Base-by-base conservation (phyloP, 129 eudicot genomes). In the Smallanthus sonchifolius region DNA sequence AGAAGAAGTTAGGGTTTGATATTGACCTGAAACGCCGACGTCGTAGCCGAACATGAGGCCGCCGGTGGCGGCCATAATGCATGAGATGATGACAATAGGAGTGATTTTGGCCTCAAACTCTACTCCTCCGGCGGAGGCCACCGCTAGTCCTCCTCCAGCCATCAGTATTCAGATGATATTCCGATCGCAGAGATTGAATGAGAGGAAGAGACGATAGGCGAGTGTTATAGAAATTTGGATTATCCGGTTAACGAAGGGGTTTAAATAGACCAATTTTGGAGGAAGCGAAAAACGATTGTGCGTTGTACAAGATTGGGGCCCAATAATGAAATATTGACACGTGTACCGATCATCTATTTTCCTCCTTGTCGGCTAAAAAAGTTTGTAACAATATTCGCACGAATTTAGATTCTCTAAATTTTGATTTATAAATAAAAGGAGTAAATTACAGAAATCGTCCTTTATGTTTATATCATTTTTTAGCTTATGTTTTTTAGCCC, bases 1-100 rank as follows among this genome's bases (percentile, higher is more conserved):
- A 24, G 1, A 13, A 49, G 48, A 35, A 9, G 36, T 5, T 7
- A 7, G 40, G 14, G 32, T 17, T 59, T 8, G 45, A 54, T 2
- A 69, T 4, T 71, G 0, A 94, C 99, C 99, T 70, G 99, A 95
- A 56, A 95, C 86, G 13, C 99, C 99, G 70, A 95, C 86, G 38
- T 95, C 99, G 64, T 95, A 95, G 60, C 99, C 99, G 35, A 93
- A 93, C 98, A 93, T 93, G 13, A 92, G 92, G 19, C 98, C 98
- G 42, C 98, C 98, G 68, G 92, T 90, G 68, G 98, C 98, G 3
- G 99, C 99, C 97, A 91, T 84, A 19, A 95, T 82, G 70, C 99
- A 95, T 24, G 99, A 91, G 24, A 95, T 82, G 68, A 95, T 79
- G 10, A 95, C 99, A 48, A 91, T 87, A 4, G 89, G 89, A 1